Evolutionary conservation across 371 early-diverging fungal species (phyloP).

Genomic region (Circinella minor): DNA sequence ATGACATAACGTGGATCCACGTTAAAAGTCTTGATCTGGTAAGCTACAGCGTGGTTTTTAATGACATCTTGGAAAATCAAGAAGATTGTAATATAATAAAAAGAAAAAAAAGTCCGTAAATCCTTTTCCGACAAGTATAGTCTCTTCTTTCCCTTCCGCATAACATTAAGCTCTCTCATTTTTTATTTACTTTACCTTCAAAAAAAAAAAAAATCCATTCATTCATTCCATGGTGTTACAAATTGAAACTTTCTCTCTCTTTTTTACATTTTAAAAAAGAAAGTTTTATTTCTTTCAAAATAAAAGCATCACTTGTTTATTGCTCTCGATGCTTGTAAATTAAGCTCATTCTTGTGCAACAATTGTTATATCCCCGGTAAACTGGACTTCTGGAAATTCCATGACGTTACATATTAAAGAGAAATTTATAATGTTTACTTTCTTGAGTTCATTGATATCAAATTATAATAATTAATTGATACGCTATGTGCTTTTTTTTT

Average conservation of each 20-base stretch:
- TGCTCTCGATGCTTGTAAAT: not conserved
- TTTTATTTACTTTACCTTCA: no score
- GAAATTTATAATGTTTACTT: not conserved
- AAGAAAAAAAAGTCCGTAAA: not conserved
- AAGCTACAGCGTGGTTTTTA: slow-evolving; percentile 1
- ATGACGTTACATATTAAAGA: not conserved
- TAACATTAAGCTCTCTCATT: no score
- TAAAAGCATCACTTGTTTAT: no score
- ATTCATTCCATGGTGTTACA: no score
- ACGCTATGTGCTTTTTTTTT: no score
- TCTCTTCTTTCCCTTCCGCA: slow-evolving; percentile 4
- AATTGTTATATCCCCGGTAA: not conserved
- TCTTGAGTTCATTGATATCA: no score
- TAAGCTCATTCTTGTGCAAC: slow-evolving; percentile 2
- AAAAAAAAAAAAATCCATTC: no score
- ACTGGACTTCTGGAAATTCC: slow-evolving; percentile 5
- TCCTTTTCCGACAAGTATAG: not conserved
- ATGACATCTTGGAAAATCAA: slow-evolving; percentile 9
- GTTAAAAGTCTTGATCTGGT: slow-evolving; percentile 2
- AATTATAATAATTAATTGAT: no score
- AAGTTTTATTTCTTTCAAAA: not conserved
- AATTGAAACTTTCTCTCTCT: not conserved
- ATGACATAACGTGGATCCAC: no score
- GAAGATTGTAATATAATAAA: not conserved
- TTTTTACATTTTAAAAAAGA: not conserved